Conservation (phyloP, 768 basidiomycete genomes). For the Dentipellis sp. region DNA sequence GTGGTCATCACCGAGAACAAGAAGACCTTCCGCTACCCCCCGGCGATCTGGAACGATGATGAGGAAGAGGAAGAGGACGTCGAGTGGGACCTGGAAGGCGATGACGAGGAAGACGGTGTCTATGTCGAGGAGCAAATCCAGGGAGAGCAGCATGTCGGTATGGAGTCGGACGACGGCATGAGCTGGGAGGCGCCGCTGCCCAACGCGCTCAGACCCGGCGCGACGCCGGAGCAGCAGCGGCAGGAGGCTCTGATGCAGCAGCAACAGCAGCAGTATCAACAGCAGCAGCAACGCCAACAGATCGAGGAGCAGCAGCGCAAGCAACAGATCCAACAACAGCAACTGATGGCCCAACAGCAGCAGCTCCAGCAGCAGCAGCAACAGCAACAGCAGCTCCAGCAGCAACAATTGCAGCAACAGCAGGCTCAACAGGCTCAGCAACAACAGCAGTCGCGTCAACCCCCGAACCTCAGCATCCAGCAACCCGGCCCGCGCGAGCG, state of each 20-base stretch:
- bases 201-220: constrained; percentile 32
- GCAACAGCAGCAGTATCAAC: constrained; percentile 4
- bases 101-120: constrained; percentile 60
- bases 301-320: constrained; percentile 10
- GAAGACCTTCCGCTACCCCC: constrained; percentile 66
- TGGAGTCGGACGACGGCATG: constrained; percentile 77
- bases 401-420: constrained; percentile 23
- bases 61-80: constrained; percentile 47
- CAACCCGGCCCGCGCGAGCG: constrained; percentile 41
- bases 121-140: constrained; percentile 48
- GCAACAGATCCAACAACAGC: constrained; percentile 14
- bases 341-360: constrained; percentile 15
- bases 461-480: constrained; percentile 28
- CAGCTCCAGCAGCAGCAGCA: constrained; percentile 18
- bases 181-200: constrained; percentile 74
- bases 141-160: constrained; percentile 26
- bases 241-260: constrained; percentile 4
- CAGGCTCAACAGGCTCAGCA: constrained; percentile 24
- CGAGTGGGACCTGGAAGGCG: constrained; percentile 62
- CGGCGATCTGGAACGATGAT: constrained; percentile 77
- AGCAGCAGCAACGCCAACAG: constrained; percentile 12
- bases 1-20: constrained; percentile 70
- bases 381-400: constrained; percentile 22
- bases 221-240: constrained; percentile 13
- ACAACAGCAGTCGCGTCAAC: constrained; percentile 8